A percentile compares a stretch with the other conserved stretches of the same genome.
Conservation (phyloP, 2,329 filamentous ascomycete species). For the Colletotrichum sp. region DNA sequence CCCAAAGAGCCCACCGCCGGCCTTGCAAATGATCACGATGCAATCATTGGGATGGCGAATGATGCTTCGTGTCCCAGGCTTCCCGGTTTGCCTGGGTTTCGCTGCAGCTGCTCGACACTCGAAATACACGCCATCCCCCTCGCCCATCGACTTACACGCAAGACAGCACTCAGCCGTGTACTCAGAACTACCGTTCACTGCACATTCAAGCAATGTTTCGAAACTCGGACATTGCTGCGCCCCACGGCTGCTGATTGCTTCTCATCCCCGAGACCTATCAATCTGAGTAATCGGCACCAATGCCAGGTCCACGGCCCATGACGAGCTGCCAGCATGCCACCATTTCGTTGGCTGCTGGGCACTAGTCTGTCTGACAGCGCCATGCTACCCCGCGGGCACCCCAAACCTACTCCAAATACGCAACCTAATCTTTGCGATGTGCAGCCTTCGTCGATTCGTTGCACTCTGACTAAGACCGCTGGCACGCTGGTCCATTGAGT, state of each 20-base stretch:
- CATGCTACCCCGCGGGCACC: neutral
- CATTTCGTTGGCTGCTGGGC: neutral
- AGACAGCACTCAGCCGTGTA: neutral
- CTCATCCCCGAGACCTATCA: neutral
- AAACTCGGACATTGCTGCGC: neutral
- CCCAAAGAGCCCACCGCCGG: neutral
- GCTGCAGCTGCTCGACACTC: neutral
- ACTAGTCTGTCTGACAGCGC: neutral
- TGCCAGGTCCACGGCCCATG: neutral
- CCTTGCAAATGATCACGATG: neutral
- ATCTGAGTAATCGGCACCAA: neutral
- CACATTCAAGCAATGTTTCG: neutral
- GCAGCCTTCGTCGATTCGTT: neutral
- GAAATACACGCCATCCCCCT: neutral
- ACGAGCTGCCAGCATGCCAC: neutral
- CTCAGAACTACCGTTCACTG: neutral
- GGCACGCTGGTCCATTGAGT: neutral
- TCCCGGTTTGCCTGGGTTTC: neutral
- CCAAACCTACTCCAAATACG: neutral
- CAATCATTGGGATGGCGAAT: neutral
- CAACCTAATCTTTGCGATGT: constrained; percentile 2
- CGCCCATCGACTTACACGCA: neutral
- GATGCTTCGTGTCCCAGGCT: neutral
- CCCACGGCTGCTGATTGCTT: neutral
- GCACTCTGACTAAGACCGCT: neutral